These are phyloP conservation scores for Scedosporium aurantiacum DNA, from an alignment of 2,329 filamentous ascomycete species.

Conservation along the genomic window DNA sequence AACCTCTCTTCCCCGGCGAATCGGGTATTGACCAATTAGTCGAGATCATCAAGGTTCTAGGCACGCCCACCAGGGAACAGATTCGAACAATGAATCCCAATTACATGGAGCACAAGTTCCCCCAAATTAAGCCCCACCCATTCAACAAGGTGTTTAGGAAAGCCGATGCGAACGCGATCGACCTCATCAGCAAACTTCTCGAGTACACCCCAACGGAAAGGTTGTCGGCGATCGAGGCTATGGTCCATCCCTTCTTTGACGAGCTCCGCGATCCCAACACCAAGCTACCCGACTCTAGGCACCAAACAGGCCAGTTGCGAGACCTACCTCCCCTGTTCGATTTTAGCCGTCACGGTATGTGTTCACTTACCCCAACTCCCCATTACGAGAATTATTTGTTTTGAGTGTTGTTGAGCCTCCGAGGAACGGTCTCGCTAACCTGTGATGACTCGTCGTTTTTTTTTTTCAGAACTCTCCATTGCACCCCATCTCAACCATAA, in stretches of 20 bases:
- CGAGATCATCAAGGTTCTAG: slow-evolving; percentile 98
- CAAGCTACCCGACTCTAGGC: slow-evolving; percentile 85
- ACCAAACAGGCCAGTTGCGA: slow-evolving; percentile 66
- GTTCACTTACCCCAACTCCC: neutral
- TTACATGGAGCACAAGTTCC: slow-evolving; percentile 99
- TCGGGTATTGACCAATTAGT: slow-evolving; percentile 97
- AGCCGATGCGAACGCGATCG: slow-evolving; percentile 84
- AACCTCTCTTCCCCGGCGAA: slow-evolving; percentile 94
- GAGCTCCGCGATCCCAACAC: slow-evolving; percentile 88
- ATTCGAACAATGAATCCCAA: slow-evolving; percentile 99
- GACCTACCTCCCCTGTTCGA: slow-evolving; percentile 85
- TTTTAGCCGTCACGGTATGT: slow-evolving; percentile 84
- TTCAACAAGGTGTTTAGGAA: slow-evolving; percentile 99
- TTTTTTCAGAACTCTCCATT: slow-evolving; percentile 78
- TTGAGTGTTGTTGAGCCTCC: neutral
- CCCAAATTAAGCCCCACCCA: slow-evolving; percentile 97
- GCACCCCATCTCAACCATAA: slow-evolving; percentile 75
- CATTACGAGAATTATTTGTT: neutral
- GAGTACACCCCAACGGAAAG: slow-evolving; percentile 98
- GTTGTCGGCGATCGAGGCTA: slow-evolving; percentile 84
- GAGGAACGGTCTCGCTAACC: neutral
- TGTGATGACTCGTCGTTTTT: slow-evolving; percentile 11
- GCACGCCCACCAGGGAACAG: slow-evolving; percentile 92
- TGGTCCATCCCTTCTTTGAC: slow-evolving; percentile 98
- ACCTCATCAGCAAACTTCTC: slow-evolving; percentile 83